These are phyloP conservation scores for Tolypocladium capitatum DNA, from an alignment of 2,329 filamentous ascomycete genomes.

Conservation along the genomic window DNA sequence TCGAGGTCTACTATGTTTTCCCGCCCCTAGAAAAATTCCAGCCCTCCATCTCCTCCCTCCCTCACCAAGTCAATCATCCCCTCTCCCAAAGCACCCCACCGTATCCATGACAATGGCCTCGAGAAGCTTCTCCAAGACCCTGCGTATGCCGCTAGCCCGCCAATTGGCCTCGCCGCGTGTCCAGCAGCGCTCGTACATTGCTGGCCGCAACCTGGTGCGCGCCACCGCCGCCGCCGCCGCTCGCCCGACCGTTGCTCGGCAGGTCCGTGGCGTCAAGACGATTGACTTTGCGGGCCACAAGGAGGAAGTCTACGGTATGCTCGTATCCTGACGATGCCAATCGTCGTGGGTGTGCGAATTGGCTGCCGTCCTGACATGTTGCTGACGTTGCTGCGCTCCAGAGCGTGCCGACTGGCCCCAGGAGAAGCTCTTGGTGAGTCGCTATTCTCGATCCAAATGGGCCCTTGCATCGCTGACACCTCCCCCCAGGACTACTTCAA, in stretches of 20 bases:
- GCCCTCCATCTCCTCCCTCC: background rate
- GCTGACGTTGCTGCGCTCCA: constrained; percentile 20
- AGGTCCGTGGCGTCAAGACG: constrained; percentile 87
- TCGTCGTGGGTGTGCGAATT: background rate
- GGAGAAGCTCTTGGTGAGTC: constrained; percentile 88
- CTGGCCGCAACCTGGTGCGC: constrained; percentile 42
- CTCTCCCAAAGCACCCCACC: constrained; percentile 7
- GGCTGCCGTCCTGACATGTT: constrained; percentile 2
- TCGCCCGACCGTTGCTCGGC: constrained; percentile 40
- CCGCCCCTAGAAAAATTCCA: constrained; percentile 4
- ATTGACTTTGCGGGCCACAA: constrained; percentile 95
- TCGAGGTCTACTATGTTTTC: constrained; percentile 1
- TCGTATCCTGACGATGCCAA: background rate
- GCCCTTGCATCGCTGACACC: constrained; percentile 2
- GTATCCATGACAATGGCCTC: constrained; percentile 54
- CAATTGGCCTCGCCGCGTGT: constrained; percentile 47
- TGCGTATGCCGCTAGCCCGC: constrained; percentile 49
- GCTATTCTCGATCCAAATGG: constrained; percentile 3
- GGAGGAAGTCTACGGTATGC: constrained; percentile 83
- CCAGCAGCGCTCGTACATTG: constrained; percentile 51
- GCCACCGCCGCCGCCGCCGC: constrained; percentile 36
- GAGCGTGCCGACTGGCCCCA: constrained; percentile 97
- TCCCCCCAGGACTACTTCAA: constrained; percentile 89
- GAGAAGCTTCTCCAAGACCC: constrained; percentile 56
- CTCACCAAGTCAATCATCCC: constrained; percentile 13